A percentile compares a stretch with the other conserved stretches of the same genome.
Conservation (phyloP, 176 grass and related monocot species). For the Eragrostis curvula region DNA sequence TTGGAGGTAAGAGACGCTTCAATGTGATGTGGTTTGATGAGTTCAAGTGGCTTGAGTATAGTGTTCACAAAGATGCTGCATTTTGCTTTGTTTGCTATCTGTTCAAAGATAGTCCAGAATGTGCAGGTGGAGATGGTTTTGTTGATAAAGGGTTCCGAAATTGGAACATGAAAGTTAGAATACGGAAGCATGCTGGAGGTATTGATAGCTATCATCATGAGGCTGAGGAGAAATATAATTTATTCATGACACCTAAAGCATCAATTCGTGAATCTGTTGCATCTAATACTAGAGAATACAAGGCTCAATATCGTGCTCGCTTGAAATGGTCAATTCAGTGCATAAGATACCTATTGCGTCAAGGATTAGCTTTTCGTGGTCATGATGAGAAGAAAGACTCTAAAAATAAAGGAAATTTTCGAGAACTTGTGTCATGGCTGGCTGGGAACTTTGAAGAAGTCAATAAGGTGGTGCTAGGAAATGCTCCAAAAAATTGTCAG, state of each 20-base stretch:
- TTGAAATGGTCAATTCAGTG: not conserved
- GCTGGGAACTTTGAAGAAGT: not conserved
- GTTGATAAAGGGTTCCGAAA: not conserved
- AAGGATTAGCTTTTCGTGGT: not conserved
- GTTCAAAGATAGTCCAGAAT: not conserved
- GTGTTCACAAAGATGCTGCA: not conserved
- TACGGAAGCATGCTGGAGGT: not conserved
- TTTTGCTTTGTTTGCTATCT: not conserved
- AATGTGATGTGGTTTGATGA: too few species aligned
- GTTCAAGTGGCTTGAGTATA: constrained; percentile 3
- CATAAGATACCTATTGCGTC: not conserved
- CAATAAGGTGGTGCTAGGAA: not conserved
- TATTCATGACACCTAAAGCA: not conserved
- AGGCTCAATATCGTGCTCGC: not conserved
- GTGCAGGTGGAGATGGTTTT: not conserved
- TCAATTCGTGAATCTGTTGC: not conserved
- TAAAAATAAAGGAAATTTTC: not conserved
- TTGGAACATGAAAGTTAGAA: not conserved
- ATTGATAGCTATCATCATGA: not conserved
- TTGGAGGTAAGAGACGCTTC: too few species aligned
- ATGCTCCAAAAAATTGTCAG: not conserved
- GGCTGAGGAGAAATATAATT: not conserved
- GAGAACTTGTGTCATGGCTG: not conserved
- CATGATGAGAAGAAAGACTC: not conserved
- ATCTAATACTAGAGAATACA: not conserved